Base-by-base conservation (phyloP, 2,329 filamentous ascomycete species). In the Hypomyces perniciosus region DNA sequence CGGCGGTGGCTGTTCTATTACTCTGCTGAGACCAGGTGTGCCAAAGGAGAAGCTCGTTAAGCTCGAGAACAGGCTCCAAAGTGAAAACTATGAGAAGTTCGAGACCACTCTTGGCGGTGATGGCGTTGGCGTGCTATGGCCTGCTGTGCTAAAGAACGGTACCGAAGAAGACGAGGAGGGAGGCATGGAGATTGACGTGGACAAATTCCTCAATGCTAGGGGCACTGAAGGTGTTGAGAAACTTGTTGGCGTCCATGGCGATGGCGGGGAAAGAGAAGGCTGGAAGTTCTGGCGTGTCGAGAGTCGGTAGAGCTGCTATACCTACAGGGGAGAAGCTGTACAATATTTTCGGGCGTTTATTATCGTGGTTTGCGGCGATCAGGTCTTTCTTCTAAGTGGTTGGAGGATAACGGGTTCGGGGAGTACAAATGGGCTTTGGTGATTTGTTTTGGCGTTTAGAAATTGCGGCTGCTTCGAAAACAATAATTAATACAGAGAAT, bases 1-100 rank as follows among this genome's bases (percentile, higher is more conserved):
- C 26, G 95, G 93, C 9, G 95, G 93, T 51, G 93, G 93, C 3
- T 97, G 95, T 68, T 92, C 91, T 3, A 97, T 99, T 59, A 95
- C 92, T 0, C 74, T 99, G 4, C 75, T 99, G 44, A 86, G 85
- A 57, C 87, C 88, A 0, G 81, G 80, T 30, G 74, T 79, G 1
- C 65, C 80, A 6, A 61, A 65, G 12, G 72, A 80, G 54, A 79
- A 79, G 60, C 69, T 95, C 29, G 68, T 73, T 27, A 71, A 76
- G 8, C 72, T 97, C 12, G 82, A 92, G 58, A 64, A 73, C 37
- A 80, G 83, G 54, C 79, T 92, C 2, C 73, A 79, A 4, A 69
- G 75, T 0, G 87, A 90, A 61, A 88, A 88, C 1, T 99, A 93
- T 65, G 78, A 83, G 60, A 86, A 85, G 60, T 97, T 95, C 62